Percentiles rank a stretch among this genome's conserved stretches.
These are phyloP conservation scores for Hippophae rhamnoides DNA, from an alignment of 306 rosid species.

Conservation along the genomic window DNA sequence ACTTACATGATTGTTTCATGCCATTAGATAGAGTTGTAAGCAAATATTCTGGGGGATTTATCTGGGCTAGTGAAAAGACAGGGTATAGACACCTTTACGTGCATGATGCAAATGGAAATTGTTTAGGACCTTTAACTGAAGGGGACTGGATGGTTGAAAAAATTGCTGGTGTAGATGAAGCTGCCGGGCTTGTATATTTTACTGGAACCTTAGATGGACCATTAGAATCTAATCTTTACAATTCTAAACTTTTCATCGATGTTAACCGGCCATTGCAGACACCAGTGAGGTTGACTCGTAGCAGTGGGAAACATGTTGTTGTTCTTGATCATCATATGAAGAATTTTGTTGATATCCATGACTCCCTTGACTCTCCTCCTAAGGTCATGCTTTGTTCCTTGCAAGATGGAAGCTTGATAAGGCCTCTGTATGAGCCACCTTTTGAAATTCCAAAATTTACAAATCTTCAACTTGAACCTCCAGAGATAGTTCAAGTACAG, in stretches of 20 bases:
- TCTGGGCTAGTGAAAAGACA: slow-evolving; percentile 95
- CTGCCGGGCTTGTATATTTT: slow-evolving; percentile 68
- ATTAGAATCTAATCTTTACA: slow-evolving; percentile 68
- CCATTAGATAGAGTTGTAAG: slow-evolving; percentile 65
- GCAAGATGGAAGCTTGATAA: slow-evolving; percentile 65
- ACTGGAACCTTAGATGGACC: slow-evolving; percentile 88
- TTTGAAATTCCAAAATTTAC: slow-evolving; percentile 42
- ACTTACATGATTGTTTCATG: slow-evolving; percentile 79
- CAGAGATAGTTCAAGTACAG: slow-evolving; percentile 54
- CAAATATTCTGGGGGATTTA: slow-evolving; percentile 69
- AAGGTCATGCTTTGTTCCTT: slow-evolving; percentile 71
- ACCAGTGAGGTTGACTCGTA: slow-evolving; percentile 61
- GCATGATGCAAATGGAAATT: slow-evolving; percentile 62
- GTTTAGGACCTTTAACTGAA: slow-evolving; percentile 77
- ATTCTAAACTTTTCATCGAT: slow-evolving; percentile 48
- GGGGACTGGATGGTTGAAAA: slow-evolving; percentile 99
- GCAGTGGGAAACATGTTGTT: slow-evolving; percentile 73
- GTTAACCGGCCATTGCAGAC: slow-evolving; percentile 45
- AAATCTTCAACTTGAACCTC: slow-evolving; percentile 73
- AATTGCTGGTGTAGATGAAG: slow-evolving; percentile 85
- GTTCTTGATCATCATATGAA: slow-evolving; percentile 82
- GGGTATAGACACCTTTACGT: slow-evolving; percentile 89
- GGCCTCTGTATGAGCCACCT: slow-evolving; percentile 59
- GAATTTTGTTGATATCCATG: slow-evolving; percentile 65
- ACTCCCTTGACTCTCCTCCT: slow-evolving; percentile 73